Evolutionary conservation across 2,329 filamentous ascomycete species (phyloP).

Genomic region (Capronia epimyces): DNA sequence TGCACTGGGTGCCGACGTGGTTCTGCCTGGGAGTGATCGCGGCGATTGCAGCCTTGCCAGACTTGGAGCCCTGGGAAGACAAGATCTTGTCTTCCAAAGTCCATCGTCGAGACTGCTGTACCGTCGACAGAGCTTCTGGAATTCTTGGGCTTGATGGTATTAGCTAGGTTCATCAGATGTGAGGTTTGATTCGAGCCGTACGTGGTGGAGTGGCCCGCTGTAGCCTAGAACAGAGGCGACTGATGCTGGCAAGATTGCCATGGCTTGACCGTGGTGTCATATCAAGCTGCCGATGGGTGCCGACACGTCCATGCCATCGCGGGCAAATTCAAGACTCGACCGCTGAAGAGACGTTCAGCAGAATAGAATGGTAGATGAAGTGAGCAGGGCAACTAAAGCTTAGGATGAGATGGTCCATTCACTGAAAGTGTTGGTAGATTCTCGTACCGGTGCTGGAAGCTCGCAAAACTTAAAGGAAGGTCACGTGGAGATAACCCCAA

Average conservation of each 20-base stretch:
- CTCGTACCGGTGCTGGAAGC: too few relatives aligned
- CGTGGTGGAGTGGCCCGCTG: neutral
- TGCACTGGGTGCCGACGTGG: neutral
- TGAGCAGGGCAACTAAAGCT: neutral
- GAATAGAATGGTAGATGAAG: too few relatives aligned
- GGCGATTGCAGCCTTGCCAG: neutral
- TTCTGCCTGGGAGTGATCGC: neutral
- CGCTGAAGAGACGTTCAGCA: neutral
- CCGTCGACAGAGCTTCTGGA: neutral
- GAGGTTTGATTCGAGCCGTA: neutral
- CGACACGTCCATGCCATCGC: neutral
- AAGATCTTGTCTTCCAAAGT: neutral
- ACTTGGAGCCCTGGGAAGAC: neutral
- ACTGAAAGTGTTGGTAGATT: too few relatives aligned
- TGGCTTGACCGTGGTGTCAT: neutral
- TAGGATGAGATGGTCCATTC: too few relatives aligned
- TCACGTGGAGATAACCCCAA: too few relatives aligned
- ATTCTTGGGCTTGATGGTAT: neutral
- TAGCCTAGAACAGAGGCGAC: neutral
- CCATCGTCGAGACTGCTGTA: neutral
- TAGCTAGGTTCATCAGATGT: neutral
- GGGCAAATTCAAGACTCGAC: neutral
- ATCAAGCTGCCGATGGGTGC: neutral
- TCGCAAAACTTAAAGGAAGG: too few relatives aligned
- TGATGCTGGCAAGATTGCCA: neutral